phyloP scores from a whole-genome alignment of 768 basidiomycete species.

The Trametes villosa region DNA sequence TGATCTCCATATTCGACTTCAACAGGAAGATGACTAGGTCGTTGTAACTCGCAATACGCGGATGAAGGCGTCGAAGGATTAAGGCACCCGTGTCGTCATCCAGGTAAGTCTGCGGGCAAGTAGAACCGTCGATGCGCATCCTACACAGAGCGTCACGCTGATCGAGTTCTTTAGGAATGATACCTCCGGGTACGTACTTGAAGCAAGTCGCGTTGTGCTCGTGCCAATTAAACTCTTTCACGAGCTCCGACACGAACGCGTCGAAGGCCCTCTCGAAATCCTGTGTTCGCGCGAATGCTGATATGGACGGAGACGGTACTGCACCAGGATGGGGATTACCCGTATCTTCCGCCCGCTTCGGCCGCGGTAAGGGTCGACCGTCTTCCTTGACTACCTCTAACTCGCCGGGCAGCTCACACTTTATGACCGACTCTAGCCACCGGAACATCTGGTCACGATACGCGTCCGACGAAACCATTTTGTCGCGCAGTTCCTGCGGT shows the following conservation, averaged over 20 bases:
- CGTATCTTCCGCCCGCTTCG: neutral
- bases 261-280: neutral
- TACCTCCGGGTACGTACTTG: constrained; percentile 17
- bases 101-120: neutral
- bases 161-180: neutral
- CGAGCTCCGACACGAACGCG: neutral
- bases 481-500: constrained; percentile 23
- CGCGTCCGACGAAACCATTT: constrained; percentile 3
- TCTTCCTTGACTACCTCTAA: neutral
- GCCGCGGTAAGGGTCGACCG: neutral
- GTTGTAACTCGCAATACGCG: constrained; percentile 6
- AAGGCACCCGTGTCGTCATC: constrained; percentile 10
- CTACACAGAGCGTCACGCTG: constrained; percentile 5
- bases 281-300: neutral
- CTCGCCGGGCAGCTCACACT: neutral
- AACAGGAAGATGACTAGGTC: constrained; percentile 18
- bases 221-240: neutral
- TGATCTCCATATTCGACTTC: constrained; percentile 36
- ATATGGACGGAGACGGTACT: neutral
- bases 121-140: constrained; percentile 16
- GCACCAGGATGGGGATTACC: neutral
- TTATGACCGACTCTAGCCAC: neutral
- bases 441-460: neutral
- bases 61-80: constrained; percentile 15
- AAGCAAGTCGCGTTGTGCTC: no score